Evolutionary conservation across 129 eudicot species (phyloP), one percentile per base, ranked within the genome.

Genomic region (Flaveria trinervia): DNA sequence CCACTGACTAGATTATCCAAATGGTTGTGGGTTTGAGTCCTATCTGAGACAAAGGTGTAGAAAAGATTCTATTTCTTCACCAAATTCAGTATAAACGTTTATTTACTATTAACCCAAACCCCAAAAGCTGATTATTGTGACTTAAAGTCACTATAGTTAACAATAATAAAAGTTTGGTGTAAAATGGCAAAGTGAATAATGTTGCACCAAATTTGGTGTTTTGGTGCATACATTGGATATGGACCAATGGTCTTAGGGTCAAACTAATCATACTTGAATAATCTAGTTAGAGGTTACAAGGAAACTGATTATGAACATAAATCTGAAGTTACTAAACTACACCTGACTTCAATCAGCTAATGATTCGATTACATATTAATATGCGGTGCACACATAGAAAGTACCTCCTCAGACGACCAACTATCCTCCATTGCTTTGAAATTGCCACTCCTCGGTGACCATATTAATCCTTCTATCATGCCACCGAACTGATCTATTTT

Each of bases 381-480:
- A 43, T 30, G 33, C 23, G 50, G 43, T n/a, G 78, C 7, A 36
- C 56, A 41, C 7, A 51, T 15, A 73, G 8, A 76, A 54, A 18
- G 67, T 71, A 92, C 97, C 96, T 91, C 87, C 66, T 89, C 95
- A 11, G 84, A 23, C 23, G 84, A 65, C 97, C 88, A 85, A 48
- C 77, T 84, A 83, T 88, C 89, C 48, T 59, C 73, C n/a, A 75
- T 25, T 71, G 79, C 79, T 49, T 77, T 75, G 68, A 25, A 71
- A 65, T 77, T 86, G 46, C 84, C 82, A 78, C 74, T 56, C 66
- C 52, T 80, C 4, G 87, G 87, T 33, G 88, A 84, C 87, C 88
- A 80, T 68, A 89, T 68, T 15, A 85, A 70, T 68, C 85, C 92
- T 77, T 89, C 88, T 48, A 82, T 80, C 82, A 80, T 80, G 33